A percentile compares a stretch with the other conserved stretches of the same genome.
Evolutionary conservation across 352 stramenopile species (phyloP).

Genomic region (Elongisporangium anandrum): DNA sequence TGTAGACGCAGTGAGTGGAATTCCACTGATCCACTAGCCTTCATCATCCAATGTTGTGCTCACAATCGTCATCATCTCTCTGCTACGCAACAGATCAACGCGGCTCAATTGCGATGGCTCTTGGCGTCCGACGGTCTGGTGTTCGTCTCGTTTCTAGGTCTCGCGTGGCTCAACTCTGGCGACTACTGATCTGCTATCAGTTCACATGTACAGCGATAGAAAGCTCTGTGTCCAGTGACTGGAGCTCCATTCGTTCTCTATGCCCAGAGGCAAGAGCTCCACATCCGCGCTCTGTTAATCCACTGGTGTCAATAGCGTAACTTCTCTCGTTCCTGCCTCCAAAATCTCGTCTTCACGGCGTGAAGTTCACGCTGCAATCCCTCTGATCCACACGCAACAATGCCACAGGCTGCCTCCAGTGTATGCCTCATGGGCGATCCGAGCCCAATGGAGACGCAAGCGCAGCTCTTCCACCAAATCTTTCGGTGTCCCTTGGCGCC

Average conservation of each 20-base stretch:
- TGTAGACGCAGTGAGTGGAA: conserved; percentile 44
- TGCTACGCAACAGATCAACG: conserved; percentile 39
- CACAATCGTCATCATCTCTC: background rate
- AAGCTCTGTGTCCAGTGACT: too few species aligned
- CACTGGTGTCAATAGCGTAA: too few species aligned
- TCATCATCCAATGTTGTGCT: background rate
- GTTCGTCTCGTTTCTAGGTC: conserved; percentile 47
- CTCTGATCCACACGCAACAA: too few species aligned
- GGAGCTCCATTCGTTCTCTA: too few species aligned
- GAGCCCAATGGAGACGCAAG: too few species aligned
- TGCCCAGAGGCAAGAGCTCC: too few species aligned
- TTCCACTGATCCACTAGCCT: background rate
- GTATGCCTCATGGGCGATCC: too few species aligned
- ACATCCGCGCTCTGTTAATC: too few species aligned
- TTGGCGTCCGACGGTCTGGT: conserved; percentile 55
- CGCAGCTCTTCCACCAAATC: background rate
- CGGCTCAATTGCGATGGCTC: conserved; percentile 57
- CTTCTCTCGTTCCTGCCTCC: too few species aligned
- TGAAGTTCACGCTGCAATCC: too few species aligned
- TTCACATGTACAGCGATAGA: conserved; percentile 1
- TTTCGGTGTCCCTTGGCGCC: background rate
- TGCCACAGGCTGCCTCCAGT: too few species aligned
- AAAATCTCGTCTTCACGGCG: too few species aligned
- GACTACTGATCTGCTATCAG: background rate
- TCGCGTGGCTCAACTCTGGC: conserved; percentile 38